phyloP scores from a whole-genome alignment of 2,329 filamentous ascomycete species.

The Rhinocladiella mackenziei region DNA sequence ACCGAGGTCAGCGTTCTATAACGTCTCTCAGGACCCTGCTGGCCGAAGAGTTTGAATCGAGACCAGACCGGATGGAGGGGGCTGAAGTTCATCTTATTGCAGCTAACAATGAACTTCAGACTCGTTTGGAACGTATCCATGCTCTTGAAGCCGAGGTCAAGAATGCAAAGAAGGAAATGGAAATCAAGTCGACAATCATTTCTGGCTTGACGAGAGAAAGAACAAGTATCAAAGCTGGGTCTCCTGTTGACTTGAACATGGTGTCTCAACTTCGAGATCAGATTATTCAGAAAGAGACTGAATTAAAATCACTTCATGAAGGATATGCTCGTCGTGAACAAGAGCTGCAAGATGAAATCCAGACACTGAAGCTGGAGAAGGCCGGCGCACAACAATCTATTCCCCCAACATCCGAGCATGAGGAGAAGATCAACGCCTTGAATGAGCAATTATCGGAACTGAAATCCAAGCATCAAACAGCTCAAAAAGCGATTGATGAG shows the following conservation, averaged over 20 bases:
- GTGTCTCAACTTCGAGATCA: conserved; percentile 84
- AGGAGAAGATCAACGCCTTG: conserved; percentile 47
- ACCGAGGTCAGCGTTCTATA: conserved; percentile 87
- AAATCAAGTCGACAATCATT: conserved; percentile 93
- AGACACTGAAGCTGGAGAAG: conserved; percentile 53
- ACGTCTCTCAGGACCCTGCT: conserved; percentile 86
- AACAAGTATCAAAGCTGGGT: conserved; percentile 74
- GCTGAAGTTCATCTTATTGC: conserved; percentile 90
- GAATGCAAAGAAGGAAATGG: conserved; percentile 89
- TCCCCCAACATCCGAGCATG: conserved; percentile 46
- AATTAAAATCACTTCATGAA: conserved; percentile 70
- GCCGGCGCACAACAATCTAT: conserved; percentile 46
- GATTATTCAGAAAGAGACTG: conserved; percentile 77
- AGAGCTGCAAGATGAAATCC: conserved; percentile 68
- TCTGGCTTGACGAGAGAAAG: conserved; percentile 88
- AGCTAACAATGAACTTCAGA: conserved; percentile 87
- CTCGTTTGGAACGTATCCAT: conserved; percentile 81
- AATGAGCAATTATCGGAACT: conserved; percentile 68
- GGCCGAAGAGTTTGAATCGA: conserved; percentile 73
- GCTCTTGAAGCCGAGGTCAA: conserved; percentile 81
- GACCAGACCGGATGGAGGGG: conserved; percentile 81
- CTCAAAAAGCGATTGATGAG: conserved; percentile 65
- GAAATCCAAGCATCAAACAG: conserved; percentile 70
- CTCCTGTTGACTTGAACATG: conserved; percentile 86
- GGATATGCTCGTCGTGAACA: conserved; percentile 69